Percentiles rank a stretch among this genome's conserved stretches.
phyloP scores from a whole-genome alignment of 768 basidiomycete species.

The Psilocybe subaeruginosa region DNA sequence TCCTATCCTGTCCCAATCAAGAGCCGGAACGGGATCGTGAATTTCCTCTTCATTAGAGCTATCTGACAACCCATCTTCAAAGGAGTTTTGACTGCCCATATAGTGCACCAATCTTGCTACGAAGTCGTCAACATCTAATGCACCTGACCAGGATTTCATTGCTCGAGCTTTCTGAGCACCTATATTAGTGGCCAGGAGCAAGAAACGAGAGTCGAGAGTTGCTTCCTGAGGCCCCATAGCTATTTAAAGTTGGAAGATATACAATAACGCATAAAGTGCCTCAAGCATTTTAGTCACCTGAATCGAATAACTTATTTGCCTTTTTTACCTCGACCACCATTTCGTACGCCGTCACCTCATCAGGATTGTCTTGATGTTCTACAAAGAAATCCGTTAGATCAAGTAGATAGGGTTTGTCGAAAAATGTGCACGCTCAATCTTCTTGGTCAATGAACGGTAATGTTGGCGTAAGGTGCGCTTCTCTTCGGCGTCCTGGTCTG shows the following conservation, averaged over 20 bases:
- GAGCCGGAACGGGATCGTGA: constrained; percentile 41
- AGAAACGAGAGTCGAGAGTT: constrained; percentile 83
- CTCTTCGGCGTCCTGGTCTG: constrained; percentile 83
- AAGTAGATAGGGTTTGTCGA: neutral
- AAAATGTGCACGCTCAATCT: constrained; percentile 58
- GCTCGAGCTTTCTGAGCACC: constrained; percentile 86
- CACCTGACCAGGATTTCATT: constrained; percentile 85
- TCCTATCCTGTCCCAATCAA: constrained; percentile 89
- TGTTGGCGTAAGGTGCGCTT: constrained; percentile 73
- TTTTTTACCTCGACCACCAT: constrained; percentile 57
- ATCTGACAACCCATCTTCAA: constrained; percentile 45
- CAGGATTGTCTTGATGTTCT: constrained; percentile 55
- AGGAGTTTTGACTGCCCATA: constrained; percentile 68
- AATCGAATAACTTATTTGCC: constrained; percentile 65
- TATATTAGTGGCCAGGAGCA: constrained; percentile 77
- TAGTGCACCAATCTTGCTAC: constrained; percentile 71
- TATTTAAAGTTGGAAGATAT: constrained; percentile 23
- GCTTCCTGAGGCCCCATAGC: constrained; percentile 88
- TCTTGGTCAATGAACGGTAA: constrained; percentile 69
- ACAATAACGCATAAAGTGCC: neutral
- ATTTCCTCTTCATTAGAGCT: constrained; percentile 56
- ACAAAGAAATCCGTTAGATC: neutral
- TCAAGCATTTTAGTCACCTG: constrained; percentile 41
- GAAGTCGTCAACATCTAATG: constrained; percentile 94
- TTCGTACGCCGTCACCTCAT: constrained; percentile 58